Base-by-base conservation (phyloP, 305 asterid species). In the Euphrasia arctica region DNA sequence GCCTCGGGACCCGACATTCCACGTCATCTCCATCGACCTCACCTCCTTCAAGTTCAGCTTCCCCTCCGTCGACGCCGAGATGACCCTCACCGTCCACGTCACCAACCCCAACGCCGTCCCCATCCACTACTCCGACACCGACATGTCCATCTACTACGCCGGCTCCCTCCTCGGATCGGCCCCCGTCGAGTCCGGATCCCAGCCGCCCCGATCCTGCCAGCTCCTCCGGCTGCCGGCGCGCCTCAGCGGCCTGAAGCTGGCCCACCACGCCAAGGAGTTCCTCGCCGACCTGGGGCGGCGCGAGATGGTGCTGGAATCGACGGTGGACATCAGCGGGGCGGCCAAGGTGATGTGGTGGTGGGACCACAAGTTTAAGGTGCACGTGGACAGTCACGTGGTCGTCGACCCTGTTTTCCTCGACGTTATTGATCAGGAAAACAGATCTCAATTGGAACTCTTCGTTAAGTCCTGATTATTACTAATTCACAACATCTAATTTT, bases 351-450 rank as follows among this genome's bases (percentile, higher is more conserved):
- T 85, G 57, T 51, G 57, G 75, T 87, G 96, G 95, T 85, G 97
- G 98, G 83, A 81, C 70, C 97, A 92, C 31, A 79, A 60, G 74
- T 92, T 87, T 49, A 80, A 70, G 70, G 95, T 89, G 75, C 86
- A 85, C 74, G 97, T 92, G 82, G 91, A 90, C 57, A 87, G 97
- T 77, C 98, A 86, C 87, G 91, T 92, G 83, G 72, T 78, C 2
- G 98, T 92, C 5, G 98, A 92, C 57, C 96, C 98, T 11, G 79
- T 92, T 45, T 83, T 75, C 25, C 87, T 92, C 36, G 98, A 90
- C 64, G 94, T 92, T 1, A 80, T 92, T 70, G 95, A 83, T 65
- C 98, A 92, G 84, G 88, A 89, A 13, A 92, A 84, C 60, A 71
- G 69, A 11, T 81, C 98, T 1, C 67, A 82, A 29, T 13, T 92